These are phyloP conservation scores for Daldinia decipiens DNA, from an alignment of 495 filamentous ascomycete species.

Conservation along the genomic window DNA sequence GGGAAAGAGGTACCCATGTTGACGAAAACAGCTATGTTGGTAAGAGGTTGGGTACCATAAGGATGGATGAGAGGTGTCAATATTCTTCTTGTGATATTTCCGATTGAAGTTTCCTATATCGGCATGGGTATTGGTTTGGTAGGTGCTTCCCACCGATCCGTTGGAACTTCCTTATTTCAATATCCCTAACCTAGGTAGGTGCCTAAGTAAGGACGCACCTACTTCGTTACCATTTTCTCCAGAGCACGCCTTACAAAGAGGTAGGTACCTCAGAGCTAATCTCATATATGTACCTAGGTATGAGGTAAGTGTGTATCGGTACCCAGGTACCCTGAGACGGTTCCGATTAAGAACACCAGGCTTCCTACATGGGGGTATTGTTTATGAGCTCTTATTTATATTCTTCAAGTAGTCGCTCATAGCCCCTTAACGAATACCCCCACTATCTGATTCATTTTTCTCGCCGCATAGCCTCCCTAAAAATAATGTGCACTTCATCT, in stretches of 20 bases:
- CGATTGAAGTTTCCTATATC: background rate
- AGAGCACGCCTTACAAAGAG: too few species aligned
- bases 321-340: background rate
- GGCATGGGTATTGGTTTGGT: background rate
- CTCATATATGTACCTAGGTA: too few species aligned
- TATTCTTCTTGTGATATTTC: background rate
- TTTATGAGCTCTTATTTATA: too few species aligned
- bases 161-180: background rate
- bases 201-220: background rate
- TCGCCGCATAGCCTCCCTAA: too few species aligned
- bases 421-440: background rate
- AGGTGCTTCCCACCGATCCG: background rate
- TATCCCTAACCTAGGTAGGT: background rate
- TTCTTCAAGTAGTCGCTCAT: background rate
- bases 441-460: too few species aligned
- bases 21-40: conserved; percentile 1
- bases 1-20: conserved; percentile 53
- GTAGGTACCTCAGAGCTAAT: too few species aligned
- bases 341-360: background rate
- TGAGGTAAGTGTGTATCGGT: too few species aligned
- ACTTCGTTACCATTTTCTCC: background rate
- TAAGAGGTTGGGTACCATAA: background rate
- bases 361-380: too few species aligned
- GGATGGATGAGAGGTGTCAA: too few species aligned
- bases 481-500: too few species aligned